Base-by-base conservation (phyloP, 805 yeast species). In the Saccharomycopsis vini region DNA sequence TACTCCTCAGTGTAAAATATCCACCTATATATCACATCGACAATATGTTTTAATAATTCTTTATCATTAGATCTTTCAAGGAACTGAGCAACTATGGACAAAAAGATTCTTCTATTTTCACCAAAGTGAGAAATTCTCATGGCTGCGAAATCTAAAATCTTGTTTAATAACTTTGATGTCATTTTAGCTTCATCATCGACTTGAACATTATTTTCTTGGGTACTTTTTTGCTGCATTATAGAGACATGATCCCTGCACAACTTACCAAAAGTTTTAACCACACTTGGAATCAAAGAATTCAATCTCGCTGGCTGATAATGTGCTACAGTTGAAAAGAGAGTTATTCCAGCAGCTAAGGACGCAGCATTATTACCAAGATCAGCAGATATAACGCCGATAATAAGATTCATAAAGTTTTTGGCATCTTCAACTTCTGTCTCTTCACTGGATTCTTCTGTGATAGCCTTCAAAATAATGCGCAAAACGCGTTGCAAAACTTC, bases 31-130 rank as follows among this genome's bases (percentile, higher is more conserved):
- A 89, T 90, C 51, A 88, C 79, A 23, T 71, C 70, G 21, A 90
- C 77, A 37, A 92, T 83, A 56, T 80, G 81, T 48, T 75, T 75
- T 48, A 89, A 67, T 6, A 92, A 73, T 20, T 73, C 77, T 47
- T 78, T 79, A 55, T 89, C 96, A 47, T 77, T 71, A 0, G 96
- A 84, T 31, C 95, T 72, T 54, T 92, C 98, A 50, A 92, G 84
- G 51, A 90, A 67, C 53, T 90, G 95, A 0, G 95, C 96, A 44
- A 92, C 69, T 5, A 89, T 67, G 0, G 95, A 79, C 50, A 92
- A 63, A 58, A 89, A 92, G 21, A 89, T 79, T 41, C 98, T 73
- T 48, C 98, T 75, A 56, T 90, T 95, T 54, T 92, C 99, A 2
- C 95, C 97, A 21, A 94, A 66, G n/a, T 75, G 72, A 0, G 94